A percentile compares a stretch with the other conserved stretches of the same genome.
Conservation (phyloP, 2,329 filamentous ascomycete species). For the Colletotrichum sp. region DNA sequence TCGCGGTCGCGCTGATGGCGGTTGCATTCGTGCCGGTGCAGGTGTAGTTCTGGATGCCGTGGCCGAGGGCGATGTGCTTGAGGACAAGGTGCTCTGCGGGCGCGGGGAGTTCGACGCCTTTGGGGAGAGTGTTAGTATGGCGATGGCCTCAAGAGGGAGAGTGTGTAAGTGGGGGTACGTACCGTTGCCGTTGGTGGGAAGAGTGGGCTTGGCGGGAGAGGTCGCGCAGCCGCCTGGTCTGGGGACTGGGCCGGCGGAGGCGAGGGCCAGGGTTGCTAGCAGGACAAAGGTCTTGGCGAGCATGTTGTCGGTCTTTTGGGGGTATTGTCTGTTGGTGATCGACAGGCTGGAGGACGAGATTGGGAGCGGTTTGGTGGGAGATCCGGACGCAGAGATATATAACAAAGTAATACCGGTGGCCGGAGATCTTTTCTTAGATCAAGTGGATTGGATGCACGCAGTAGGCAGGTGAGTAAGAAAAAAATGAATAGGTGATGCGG, state of each 20-base stretch:
- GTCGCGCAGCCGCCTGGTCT: conserved; percentile 22
- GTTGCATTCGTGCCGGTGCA: conserved; percentile 47
- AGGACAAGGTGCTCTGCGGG: conserved; percentile 44
- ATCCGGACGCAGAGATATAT: conserved; percentile 2
- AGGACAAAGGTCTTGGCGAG: conserved; percentile 36
- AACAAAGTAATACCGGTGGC: conserved; percentile 2
- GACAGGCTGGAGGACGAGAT: neutral
- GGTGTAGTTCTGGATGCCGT: conserved; percentile 74
- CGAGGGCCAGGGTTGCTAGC: conserved; percentile 37
- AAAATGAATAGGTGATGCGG: neutral
- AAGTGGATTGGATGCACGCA: neutral
- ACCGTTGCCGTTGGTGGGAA: conserved; percentile 46
- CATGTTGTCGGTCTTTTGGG: neutral
- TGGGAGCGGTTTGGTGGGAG: neutral
- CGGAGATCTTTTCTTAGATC: conserved; percentile 15
- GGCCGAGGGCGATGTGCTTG: conserved; percentile 63
- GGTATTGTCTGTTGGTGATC: neutral
- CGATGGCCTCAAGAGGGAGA: neutral
- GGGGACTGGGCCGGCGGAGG: conserved; percentile 30
- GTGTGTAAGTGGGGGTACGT: conserved; percentile 27
- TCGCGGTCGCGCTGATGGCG: conserved; percentile 62
- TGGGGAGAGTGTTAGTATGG: conserved; percentile 16
- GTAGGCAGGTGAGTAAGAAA: neutral
- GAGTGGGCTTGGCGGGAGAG: conserved; percentile 27
- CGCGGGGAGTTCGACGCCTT: conserved; percentile 49